phyloP scores from a whole-genome alignment of 1,284 basidiomycete species.

The Porogramme epimiltina region DNA sequence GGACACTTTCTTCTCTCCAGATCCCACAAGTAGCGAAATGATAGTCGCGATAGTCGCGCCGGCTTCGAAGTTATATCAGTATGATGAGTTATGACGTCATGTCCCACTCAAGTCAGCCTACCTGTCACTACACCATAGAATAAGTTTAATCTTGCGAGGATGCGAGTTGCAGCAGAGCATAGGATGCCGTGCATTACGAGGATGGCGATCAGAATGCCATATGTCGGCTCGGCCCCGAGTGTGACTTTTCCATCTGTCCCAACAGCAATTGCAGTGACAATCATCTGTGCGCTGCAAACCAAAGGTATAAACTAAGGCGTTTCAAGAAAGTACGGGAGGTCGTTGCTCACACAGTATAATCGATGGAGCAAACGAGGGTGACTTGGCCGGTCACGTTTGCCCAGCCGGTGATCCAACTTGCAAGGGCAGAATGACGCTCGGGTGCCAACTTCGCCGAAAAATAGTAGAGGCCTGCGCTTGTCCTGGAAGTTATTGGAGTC shows the following conservation, averaged over 20 bases:
- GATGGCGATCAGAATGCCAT: conserved; percentile 63
- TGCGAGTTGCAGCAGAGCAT: conserved; percentile 66
- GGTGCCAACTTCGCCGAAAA: conserved; percentile 74
- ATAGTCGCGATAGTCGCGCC: conserved; percentile 52
- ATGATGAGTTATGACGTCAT: neutral
- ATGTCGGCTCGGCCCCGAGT: conserved; percentile 59
- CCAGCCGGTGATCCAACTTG: conserved; percentile 78
- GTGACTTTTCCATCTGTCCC: conserved; percentile 50
- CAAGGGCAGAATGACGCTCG: conserved; percentile 55
- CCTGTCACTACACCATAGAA: conserved; percentile 67
- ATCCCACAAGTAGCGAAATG: conserved; percentile 56
- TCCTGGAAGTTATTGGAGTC: conserved; percentile 19
- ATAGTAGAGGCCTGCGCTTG: conserved; percentile 67
- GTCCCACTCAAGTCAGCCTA: conserved; percentile 29
- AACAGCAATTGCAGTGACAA: conserved; percentile 68
- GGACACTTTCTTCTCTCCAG: conserved; percentile 58
- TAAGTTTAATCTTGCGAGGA: conserved; percentile 66
- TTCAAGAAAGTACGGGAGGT: too few species aligned
- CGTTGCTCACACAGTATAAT: conserved; percentile 74
- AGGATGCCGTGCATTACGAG: conserved; percentile 65
- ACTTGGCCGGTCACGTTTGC: conserved; percentile 63
- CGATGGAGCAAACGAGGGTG: conserved; percentile 71
- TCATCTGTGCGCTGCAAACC: conserved; percentile 70
- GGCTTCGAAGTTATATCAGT: conserved; percentile 8
- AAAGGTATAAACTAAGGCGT: too few species aligned